Evolutionary conservation across 208 protist genomes (phyloP).

Genomic region (Perkinsela sp.): DNA sequence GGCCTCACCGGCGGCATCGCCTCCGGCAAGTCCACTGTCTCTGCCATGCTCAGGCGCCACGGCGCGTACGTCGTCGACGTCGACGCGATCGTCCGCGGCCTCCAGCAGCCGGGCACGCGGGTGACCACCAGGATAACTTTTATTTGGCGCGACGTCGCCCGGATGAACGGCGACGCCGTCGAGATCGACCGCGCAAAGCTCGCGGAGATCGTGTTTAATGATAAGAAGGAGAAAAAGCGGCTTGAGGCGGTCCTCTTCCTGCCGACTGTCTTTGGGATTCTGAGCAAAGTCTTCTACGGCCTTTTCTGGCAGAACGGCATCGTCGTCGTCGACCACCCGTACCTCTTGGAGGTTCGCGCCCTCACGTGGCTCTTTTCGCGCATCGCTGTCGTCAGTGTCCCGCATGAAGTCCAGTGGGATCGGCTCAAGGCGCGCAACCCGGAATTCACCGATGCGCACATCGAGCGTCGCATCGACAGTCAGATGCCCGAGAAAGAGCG

Average conservation of each 20-base stretch:
- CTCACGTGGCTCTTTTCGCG: background rate
- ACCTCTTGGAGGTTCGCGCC: background rate
- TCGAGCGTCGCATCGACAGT: background rate
- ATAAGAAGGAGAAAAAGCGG: background rate
- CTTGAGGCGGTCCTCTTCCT: background rate
- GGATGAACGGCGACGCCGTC: background rate
- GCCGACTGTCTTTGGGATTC: background rate
- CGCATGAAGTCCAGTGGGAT: background rate
- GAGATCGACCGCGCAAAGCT: background rate
- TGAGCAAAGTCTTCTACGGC: background rate
- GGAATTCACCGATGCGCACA: background rate
- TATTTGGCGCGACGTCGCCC: background rate
- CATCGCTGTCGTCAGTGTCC: background rate
- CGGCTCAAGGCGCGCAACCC: background rate
- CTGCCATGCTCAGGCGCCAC: background rate
- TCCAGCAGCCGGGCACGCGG: background rate
- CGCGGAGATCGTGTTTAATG: background rate
- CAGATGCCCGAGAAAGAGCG: background rate
- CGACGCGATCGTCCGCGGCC: background rate
- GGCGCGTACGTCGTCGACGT: constrained; percentile 5
- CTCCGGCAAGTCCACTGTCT: constrained; percentile 6
- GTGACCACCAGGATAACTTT: background rate
- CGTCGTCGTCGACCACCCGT: background rate
- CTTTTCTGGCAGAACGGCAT: background rate
- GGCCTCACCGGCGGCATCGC: constrained; percentile 7